Evolutionary conservation across 768 basidiomycete species (phyloP), one percentile per base, ranked within the genome.

Genomic region (Tulasnella sp.): DNA sequence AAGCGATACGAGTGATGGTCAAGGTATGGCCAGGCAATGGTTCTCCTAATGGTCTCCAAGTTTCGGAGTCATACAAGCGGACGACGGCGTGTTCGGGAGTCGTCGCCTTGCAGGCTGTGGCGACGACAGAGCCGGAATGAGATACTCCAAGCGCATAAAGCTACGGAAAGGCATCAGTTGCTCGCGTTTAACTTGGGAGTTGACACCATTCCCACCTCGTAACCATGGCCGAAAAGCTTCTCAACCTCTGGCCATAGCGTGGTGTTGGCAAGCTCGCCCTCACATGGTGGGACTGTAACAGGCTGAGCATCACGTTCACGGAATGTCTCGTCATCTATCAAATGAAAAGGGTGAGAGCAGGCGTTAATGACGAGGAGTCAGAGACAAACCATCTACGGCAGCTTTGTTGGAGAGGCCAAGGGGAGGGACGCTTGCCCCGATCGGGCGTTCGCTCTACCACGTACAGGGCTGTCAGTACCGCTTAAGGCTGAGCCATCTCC

Each of bases 161-260:
- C 78, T 79, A n/a, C 12, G 44, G 31, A 40, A 34, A 42, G 19
- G 24, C 31, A 12, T 62, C 68, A 21, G n/a, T 36, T n/a, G 24
- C 48, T 52, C 14, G 77, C 31, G 12, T 39, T 79, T 40, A 40
- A 52, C 16, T 71, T 14, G 42, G 21, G 31, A n/a, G 1, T 46
- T 38, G 62, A 80, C 19, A 21, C n/a, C 39, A 19, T 39, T 72
- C 86, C 75, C 80, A 93, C 95, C 89, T 99, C 98, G 83, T 98
- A 99, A 58, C 97, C 96, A 85, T 99, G 98, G 6, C 97, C 98
- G 84, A 98, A 99, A 0, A 99, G 88, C 84, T 99, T 99, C 83
- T 99, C 98, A 1, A 91, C 87, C 86, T 99, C 98, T 0, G 97
- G 98, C 98, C 98, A 99, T 0, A 99, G 88, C 0, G 97, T 99